Evolutionary conservation across 2,329 filamentous ascomycete genomes (phyloP), one percentile per base, ranked within the genome.

Genomic region (Phaeosphaeria sp.): DNA sequence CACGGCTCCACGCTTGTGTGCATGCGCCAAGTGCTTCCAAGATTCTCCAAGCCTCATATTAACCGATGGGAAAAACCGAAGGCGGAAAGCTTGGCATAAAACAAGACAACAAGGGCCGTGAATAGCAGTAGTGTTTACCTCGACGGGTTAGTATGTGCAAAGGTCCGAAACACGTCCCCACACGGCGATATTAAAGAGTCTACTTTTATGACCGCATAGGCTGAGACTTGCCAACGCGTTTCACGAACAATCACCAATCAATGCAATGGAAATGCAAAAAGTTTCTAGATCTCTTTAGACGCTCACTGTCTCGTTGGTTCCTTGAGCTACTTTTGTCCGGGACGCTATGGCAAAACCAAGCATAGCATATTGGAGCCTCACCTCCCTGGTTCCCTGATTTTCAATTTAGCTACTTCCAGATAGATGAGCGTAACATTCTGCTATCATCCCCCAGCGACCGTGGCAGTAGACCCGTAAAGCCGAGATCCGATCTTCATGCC

Each of bases 161-260:
- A 49, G 33, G 46, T 44, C 56, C 54, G 60, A 59, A 54, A 42
- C 20, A 52, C 55, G 57, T 63, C 58, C 64, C 62, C 62, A 57
- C 48, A 55, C 59, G 56, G 54, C 58, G 59, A 66, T 63, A 69
- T 72, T 68, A 62, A 66, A 60, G 62, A 55, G 57, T 65, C 49
- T 61, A 59, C 55, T 47, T 62, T 68, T 61, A 69, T 68, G 56
- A 65, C 59, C 44, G 56, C 57, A 62, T 64, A 50, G 60, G 46
- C 64, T 58, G 60, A 50, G 55, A 13, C 60, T 50, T 39, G 55
- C 49, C 46, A 39, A n/a, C n/a, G 43, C 39, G 67, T 71, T 69
- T 71, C 64, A 67, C 56, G 48, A 46, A 33, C 21, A 36, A 17
- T 43, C 51, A 42, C 67, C 58, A 69, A 67, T 62, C 62, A 66